A percentile compares a stretch with the other conserved stretches of the same genome.
Conservation (phyloP, 2,329 filamentous ascomycete genomes). For the Aquanectria penicillioides region DNA sequence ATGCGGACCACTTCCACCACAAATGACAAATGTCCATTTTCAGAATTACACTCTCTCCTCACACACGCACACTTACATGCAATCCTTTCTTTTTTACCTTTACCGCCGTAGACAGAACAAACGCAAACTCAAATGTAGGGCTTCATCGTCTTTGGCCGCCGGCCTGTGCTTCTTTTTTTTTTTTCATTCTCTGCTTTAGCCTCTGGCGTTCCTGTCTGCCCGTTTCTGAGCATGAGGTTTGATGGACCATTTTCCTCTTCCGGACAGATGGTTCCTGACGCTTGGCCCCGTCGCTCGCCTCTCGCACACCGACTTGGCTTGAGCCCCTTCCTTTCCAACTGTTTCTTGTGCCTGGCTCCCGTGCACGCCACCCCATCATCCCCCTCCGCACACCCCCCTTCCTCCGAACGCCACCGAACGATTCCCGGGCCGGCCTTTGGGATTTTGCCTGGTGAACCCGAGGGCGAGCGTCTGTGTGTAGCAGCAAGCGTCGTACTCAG, state of each 20-base stretch:
- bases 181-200: too few relatives aligned
- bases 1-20: too few relatives aligned
- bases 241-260: not conserved
- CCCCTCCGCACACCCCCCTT: not conserved
- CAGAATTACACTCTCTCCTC: too few relatives aligned
- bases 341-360: conserved; percentile 10
- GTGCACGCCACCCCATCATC: not conserved
- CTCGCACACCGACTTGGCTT: conserved; percentile 13
- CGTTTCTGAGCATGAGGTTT: not conserved
- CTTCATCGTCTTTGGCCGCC: too few relatives aligned
- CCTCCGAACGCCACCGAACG: conserved; percentile 8
- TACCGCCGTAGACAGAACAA: too few relatives aligned
- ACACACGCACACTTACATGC: too few relatives aligned
- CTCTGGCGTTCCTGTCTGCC: not conserved
- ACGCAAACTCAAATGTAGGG: too few relatives aligned
- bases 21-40: too few relatives aligned
- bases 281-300: too few relatives aligned
- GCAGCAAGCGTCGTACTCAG: too few relatives aligned
- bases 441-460: not conserved
- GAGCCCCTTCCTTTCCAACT: not conserved
- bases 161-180: too few relatives aligned
- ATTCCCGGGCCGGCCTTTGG: conserved; percentile 8
- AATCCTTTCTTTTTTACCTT: too few relatives aligned
- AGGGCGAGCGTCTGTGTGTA: conserved; percentile 2
- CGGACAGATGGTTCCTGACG: not conserved